phyloP scores from a whole-genome alignment of 2,329 filamentous ascomycete genomes.

The Rutstroemia sp. region DNA sequence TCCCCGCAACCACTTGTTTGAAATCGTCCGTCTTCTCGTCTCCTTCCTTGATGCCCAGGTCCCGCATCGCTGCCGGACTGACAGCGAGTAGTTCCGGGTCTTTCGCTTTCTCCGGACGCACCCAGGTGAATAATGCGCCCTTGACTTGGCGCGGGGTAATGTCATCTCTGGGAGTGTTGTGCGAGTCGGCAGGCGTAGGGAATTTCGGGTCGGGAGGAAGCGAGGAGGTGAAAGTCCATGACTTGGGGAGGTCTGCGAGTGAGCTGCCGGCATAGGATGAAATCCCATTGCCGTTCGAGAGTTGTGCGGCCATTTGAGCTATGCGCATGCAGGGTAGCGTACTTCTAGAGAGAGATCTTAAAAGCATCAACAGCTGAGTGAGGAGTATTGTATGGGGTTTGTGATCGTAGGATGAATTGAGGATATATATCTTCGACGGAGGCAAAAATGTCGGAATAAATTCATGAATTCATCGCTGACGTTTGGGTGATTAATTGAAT shows the following conservation, averaged over 20 bases:
- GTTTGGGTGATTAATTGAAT: no score
- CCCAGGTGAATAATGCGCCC: constrained; percentile 81
- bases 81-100: constrained; percentile 75
- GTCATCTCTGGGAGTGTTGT: constrained; percentile 68
- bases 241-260: constrained; percentile 52
- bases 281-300: constrained; percentile 21
- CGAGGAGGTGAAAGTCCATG: constrained; percentile 56
- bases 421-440: not conserved
- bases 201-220: constrained; percentile 72
- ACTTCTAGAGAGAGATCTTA: constrained; percentile 20
- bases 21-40: constrained; percentile 71
- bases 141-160: constrained; percentile 79
- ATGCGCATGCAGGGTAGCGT: constrained; percentile 32
- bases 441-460: not conserved
- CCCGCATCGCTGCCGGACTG: constrained; percentile 68
- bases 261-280: constrained; percentile 20
- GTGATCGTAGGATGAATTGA: not conserved
- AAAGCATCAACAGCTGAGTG: constrained; percentile 23
- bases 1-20: constrained; percentile 69
- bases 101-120: constrained; percentile 67
- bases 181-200: constrained; percentile 73
- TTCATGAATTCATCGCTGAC: no score
- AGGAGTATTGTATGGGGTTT: not conserved
- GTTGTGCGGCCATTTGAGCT: constrained; percentile 38
- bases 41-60: constrained; percentile 66